Conservation (phyloP, 805 yeast species). For the Metschnikowia drakensbergensis region DNA sequence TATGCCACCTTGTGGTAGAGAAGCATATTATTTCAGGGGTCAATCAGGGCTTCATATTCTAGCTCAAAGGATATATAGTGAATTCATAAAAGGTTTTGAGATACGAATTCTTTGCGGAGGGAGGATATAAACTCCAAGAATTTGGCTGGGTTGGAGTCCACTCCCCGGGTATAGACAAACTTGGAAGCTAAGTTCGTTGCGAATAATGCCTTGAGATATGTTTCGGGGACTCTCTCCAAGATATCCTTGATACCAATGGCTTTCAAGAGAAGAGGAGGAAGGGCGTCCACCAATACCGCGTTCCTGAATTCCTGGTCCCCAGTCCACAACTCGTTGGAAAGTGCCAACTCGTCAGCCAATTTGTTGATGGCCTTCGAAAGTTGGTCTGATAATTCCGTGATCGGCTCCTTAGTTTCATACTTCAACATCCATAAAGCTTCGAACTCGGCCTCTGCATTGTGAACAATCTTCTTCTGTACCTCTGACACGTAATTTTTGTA, state of each 20-base stretch:
- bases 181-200: slow-evolving; percentile 82
- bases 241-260: slow-evolving; percentile 65
- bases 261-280: slow-evolving; percentile 70
- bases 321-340: slow-evolving; percentile 78
- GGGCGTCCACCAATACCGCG: slow-evolving; percentile 67
- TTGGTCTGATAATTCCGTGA: slow-evolving; percentile 72
- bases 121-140: slow-evolving; percentile 66
- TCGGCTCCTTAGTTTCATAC: slow-evolving; percentile 57
- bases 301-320: slow-evolving; percentile 75
- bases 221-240: slow-evolving; percentile 74
- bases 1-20: too few species aligned
- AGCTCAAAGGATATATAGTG: not conserved
- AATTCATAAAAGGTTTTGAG: slow-evolving; percentile 27
- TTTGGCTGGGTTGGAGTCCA: slow-evolving; percentile 74
- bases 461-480: slow-evolving; percentile 71
- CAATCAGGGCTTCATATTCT: not conserved
- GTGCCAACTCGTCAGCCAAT: slow-evolving; percentile 79
- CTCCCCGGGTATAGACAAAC: slow-evolving; percentile 79
- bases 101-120: slow-evolving; percentile 45
- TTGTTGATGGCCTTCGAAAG: slow-evolving; percentile 80
- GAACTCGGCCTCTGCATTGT: slow-evolving; percentile 82
- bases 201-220: slow-evolving; percentile 83
- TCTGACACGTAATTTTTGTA: slow-evolving; percentile 80
- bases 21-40: not conserved
- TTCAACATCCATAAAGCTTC: slow-evolving; percentile 80